Evolutionary conservation across 331 rosid species (phyloP), one percentile per base, ranked within the genome.

Genomic region (Pyrus hybrid): DNA sequence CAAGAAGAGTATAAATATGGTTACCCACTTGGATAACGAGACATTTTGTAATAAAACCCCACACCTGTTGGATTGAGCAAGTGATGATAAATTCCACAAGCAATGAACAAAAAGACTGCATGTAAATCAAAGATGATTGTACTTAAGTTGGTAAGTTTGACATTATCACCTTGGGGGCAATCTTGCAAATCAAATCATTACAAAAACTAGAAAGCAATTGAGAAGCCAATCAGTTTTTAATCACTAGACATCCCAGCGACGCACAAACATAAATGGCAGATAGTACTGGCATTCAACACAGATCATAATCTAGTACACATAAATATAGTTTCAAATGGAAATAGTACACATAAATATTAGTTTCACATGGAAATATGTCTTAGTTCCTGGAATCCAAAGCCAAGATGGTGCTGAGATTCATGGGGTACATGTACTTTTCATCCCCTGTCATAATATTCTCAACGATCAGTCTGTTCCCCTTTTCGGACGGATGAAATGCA

Each of bases 341-440:
- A 12, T 26, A 26, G 63, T 2, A 54, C 22, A 18, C 20, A 58
- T 58, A 10, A 58, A 22, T 22, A 58, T 26, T 22, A 58, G 63
- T 58, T 58, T 10, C 63, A 58, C 17, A 53, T 53, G 22, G 63
- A 58, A 21, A 21, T 8, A 13, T 58, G 28, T 10, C 25, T 41
- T 49, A 49, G 61, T 51, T 71, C 35, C 76, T 72, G 79, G 91
- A 80, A 77, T 87, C 88, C 83, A 91, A 35, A 28, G 91, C 88
- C 72, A 91, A 28, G 76, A 77, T 83, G 83, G 97, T 89, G 88
- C 85, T 89, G 86, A 91, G 97, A 61, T 91, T 91, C 92, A 91
- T 86, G 16, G 97, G 97, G 79, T 74, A 12, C 91, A 91, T 91
- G 61, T 91, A 89, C 13, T 84, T 28, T 11, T 76, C 32, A 62